Evolutionary conservation across 2,329 filamentous ascomycete genomes (phyloP).

Genomic region (Penicillium palitans): DNA sequence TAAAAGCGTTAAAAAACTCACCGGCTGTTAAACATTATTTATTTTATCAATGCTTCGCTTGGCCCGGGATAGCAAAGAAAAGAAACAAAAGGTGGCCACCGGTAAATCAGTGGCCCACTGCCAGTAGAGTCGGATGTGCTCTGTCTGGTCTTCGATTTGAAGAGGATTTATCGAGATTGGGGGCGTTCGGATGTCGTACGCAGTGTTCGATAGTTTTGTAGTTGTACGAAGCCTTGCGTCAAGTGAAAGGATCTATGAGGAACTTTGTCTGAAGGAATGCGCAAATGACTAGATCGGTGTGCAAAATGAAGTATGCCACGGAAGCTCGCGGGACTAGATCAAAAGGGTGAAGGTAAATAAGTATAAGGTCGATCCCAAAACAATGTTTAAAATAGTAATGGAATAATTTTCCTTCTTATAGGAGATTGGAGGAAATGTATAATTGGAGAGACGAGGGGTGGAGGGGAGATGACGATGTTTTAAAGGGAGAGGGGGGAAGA

Average conservation of each 20-base stretch:
- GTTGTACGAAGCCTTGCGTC: not conserved
- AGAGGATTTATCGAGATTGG: not conserved
- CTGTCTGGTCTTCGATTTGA: not conserved
- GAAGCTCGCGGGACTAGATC: conserved; percentile 11
- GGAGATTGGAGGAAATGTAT: conserved; percentile 6
- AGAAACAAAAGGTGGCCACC: not conserved
- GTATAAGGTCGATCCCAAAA: not conserved
- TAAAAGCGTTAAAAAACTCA: conserved; percentile 31
- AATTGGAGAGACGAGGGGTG: conserved; percentile 22
- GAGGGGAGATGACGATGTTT: conserved; percentile 23
- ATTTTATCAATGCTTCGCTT: conserved; percentile 1
- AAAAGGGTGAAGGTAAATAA: conserved; percentile 16
- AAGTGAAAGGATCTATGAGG: not conserved
- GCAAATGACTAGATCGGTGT: not conserved
- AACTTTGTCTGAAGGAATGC: not conserved
- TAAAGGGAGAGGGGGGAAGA: conserved; percentile 20
- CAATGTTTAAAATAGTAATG: not conserved
- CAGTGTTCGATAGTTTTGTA: not conserved
- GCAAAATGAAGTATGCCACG: conserved; percentile 11
- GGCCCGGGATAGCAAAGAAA: not conserved
- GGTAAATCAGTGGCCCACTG: not conserved
- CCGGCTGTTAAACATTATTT: conserved; percentile 51
- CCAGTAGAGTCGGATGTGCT: not conserved
- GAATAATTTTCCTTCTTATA: conserved; percentile 14
- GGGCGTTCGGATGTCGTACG: not conserved